Conservation (phyloP, 768 basidiomycete genomes). For the Boletus vinaceobasis region DNA sequence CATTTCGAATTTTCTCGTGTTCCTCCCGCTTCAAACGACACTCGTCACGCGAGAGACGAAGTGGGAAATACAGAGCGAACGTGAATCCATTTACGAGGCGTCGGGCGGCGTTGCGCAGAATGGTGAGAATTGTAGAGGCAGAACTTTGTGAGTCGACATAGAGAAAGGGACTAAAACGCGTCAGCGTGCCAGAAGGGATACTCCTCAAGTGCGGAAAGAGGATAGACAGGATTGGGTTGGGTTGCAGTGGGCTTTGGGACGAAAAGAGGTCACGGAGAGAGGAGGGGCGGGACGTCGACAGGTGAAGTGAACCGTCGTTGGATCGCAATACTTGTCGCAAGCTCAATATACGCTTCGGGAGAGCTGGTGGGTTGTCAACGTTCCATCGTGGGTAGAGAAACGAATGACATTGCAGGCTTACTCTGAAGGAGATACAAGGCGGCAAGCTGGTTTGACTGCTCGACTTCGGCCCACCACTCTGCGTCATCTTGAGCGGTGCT, state of each 20-base stretch:
- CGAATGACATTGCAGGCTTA: conserved; percentile 35
- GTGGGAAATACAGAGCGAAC: conserved; percentile 41
- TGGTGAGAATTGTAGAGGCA: conserved; percentile 7
- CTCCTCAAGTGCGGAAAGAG: conserved; percentile 63
- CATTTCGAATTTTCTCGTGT: conserved; percentile 63
- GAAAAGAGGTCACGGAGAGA: conserved; percentile 50
- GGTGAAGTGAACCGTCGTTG: conserved; percentile 44
- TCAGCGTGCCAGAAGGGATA: conserved; percentile 26
- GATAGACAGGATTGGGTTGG: conserved; percentile 49
- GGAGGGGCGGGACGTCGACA: conserved; percentile 45
- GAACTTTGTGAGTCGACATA: conserved; percentile 1
- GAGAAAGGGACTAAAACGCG: conserved; percentile 12
- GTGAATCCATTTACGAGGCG: conserved; percentile 11
- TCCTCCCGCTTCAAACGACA: conserved; percentile 55
- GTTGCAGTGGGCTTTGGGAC: conserved; percentile 42
- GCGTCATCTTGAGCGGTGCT: conserved; percentile 69
- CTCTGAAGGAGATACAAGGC: conserved; percentile 76
- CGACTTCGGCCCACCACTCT: conserved; percentile 80
- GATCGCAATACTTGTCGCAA: conserved; percentile 42
- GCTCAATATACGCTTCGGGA: conserved; percentile 24
- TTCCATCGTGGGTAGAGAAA: neutral
- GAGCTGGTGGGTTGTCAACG: conserved; percentile 17
- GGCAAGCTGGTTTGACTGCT: conserved; percentile 54
- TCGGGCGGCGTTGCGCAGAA: conserved; percentile 6
- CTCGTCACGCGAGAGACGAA: conserved; percentile 65